These are phyloP conservation scores for Coemansia sp. DNA, from an alignment of 192 early-diverging fungal genomes.

Conservation along the genomic window DNA sequence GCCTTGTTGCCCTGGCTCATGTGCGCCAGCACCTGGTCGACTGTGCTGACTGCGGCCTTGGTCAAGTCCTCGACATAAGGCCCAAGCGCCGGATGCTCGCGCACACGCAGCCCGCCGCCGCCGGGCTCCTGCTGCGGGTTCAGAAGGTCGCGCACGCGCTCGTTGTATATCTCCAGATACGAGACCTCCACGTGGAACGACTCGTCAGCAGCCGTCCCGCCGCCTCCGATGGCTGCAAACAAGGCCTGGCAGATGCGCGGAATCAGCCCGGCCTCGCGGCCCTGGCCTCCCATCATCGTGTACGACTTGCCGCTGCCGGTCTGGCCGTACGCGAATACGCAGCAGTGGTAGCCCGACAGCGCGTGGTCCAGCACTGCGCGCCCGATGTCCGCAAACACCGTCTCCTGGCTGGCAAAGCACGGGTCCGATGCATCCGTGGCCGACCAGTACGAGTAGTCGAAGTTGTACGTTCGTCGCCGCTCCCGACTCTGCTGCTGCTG, in stretches of 20 bases:
- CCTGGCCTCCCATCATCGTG: constrained; percentile 64
- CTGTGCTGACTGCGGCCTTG: constrained; percentile 76
- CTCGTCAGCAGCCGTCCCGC: not conserved
- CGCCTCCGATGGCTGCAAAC: constrained; percentile 53
- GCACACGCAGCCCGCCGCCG: constrained; percentile 71
- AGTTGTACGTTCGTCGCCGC: constrained; percentile 65
- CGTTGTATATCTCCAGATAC: constrained; percentile 93
- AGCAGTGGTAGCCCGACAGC: constrained; percentile 87
- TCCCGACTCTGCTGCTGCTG: not conserved
- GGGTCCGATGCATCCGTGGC: constrained; percentile 61
- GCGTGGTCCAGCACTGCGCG: constrained; percentile 79
- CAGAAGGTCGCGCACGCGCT: constrained; percentile 77
- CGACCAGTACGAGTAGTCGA: constrained; percentile 91
- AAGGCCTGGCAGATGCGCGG: constrained; percentile 81
- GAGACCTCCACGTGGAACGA: constrained; percentile 74
- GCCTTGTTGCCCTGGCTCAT: constrained; percentile 83
- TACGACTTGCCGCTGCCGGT: constrained; percentile 61
- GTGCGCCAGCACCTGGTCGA: constrained; percentile 66
- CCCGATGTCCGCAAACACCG: constrained; percentile 76
- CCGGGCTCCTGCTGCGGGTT: constrained; percentile 65
- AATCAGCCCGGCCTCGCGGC: constrained; percentile 77
- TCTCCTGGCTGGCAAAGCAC: constrained; percentile 70
- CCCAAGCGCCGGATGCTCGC: constrained; percentile 75
- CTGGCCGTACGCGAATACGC: constrained; percentile 84
- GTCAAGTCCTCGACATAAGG: constrained; percentile 94